These are phyloP conservation scores for Mycena sp. DNA, from an alignment of 1,284 basidiomycete genomes.

Conservation along the genomic window DNA sequence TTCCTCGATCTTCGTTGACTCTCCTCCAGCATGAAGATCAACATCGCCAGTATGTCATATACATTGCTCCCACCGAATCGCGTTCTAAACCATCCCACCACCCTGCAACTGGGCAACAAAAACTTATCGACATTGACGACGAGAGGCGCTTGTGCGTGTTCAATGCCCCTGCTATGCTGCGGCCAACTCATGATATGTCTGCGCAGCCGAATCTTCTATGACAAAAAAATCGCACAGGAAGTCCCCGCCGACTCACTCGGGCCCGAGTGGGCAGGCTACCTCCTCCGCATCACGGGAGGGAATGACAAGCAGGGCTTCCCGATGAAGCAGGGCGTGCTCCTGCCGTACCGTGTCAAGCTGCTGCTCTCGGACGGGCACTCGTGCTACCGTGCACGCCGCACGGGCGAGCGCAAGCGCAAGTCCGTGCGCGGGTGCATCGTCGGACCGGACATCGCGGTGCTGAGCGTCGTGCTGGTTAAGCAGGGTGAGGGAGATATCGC, in stretches of 20 bases:
- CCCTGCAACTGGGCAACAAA: conserved; percentile 97
- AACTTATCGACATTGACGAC: conserved; percentile 95
- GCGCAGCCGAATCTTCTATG: conserved; percentile 90
- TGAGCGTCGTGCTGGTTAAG: conserved; percentile 96
- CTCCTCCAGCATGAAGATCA: conserved; percentile 83
- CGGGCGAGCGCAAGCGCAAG: conserved; percentile 98
- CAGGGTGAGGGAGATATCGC: conserved; percentile 94
- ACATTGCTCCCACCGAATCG: neutral
- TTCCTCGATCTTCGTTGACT: neutral
- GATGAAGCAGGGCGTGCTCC: conserved; percentile 99
- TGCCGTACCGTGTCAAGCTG: conserved; percentile 93
- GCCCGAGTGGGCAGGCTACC: conserved; percentile 97
- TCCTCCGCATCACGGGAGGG: conserved; percentile 96
- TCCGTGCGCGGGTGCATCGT: conserved; percentile 99
- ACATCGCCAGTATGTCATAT: conserved; percentile 87
- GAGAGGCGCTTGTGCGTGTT: conserved; percentile 76
- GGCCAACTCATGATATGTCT: conserved; percentile 9
- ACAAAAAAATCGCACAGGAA: conserved; percentile 97
- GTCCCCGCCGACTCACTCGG: conserved; percentile 92
- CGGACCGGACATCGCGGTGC: conserved; percentile 95
- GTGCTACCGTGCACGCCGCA: conserved; percentile 94
- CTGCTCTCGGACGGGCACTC: conserved; percentile 97
- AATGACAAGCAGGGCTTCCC: conserved; percentile 98
- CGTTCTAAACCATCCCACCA: conserved; percentile 51
- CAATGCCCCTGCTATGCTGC: neutral